Evolutionary conservation across 164 flowering plant genomes (phyloP).

Genomic region (Liriodendron chinense): DNA sequence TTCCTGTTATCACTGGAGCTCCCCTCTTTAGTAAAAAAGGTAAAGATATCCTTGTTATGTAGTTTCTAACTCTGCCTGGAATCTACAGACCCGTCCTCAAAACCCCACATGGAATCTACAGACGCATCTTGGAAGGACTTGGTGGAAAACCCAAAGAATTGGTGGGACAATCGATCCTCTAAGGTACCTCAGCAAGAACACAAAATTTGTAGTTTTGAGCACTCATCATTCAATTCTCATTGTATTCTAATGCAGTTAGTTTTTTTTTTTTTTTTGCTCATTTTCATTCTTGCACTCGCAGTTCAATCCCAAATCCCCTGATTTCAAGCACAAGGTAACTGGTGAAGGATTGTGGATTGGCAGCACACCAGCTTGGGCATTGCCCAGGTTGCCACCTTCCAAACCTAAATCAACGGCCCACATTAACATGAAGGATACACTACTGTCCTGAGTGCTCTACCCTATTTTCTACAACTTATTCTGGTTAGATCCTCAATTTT

Average conservation of each 20-base stretch:
- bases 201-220: neutral
- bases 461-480: neutral
- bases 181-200: conserved; percentile 32
- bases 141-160: conserved; percentile 53
- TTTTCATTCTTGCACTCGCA: conserved; percentile 1
- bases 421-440: neutral
- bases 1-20: too few species aligned
- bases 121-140: conserved; percentile 60
- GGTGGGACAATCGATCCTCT: conserved; percentile 73
- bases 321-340: conserved; percentile 63
- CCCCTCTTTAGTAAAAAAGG: too few species aligned
- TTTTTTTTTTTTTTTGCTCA: neutral
- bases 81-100: neutral
- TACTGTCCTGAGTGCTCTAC: neutral
- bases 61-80: neutral
- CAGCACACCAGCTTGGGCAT: conserved; percentile 44
- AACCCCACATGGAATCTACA: conserved; percentile 4
- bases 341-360: conserved; percentile 54
- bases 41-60: too few species aligned
- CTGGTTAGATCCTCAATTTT: neutral
- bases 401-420: conserved; percentile 10
- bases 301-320: conserved; percentile 38
- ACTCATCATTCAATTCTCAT: neutral
- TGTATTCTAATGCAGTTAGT: too few species aligned
- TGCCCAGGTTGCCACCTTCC: conserved; percentile 39